Evolutionary conservation across 192 early-diverging fungal genomes (phyloP).

Genomic region (Backusella psychrophila): DNA sequence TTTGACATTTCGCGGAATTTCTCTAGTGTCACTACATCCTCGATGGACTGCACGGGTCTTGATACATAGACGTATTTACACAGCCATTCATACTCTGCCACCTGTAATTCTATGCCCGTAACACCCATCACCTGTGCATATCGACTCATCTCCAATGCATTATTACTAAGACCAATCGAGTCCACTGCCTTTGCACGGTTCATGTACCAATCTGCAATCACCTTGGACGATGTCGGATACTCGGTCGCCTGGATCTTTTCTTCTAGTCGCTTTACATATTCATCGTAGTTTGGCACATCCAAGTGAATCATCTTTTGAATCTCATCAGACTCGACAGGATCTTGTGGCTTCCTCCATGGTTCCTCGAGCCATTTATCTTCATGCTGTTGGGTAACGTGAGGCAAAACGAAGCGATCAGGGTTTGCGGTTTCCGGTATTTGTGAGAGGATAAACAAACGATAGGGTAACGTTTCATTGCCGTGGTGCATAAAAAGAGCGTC

Average conservation of each 20-base stretch:
- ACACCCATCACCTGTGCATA: slow-evolving; percentile 51
- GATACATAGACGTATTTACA: slow-evolving; percentile 60
- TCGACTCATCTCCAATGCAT: slow-evolving; percentile 53
- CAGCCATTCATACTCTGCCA: slow-evolving; percentile 57
- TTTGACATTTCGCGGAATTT: slow-evolving; percentile 22
- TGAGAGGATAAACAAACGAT: slow-evolving; percentile 55
- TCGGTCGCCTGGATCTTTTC: slow-evolving; percentile 28
- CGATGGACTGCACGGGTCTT: slow-evolving; percentile 31
- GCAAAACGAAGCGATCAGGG: slow-evolving; percentile 38
- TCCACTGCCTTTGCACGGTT: slow-evolving; percentile 57
- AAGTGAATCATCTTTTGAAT: slow-evolving; percentile 41
- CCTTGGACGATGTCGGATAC: slow-evolving; percentile 48
- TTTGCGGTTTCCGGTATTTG: slow-evolving; percentile 60
- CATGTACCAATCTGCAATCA: slow-evolving; percentile 59
- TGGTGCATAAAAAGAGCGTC: slow-evolving; percentile 63
- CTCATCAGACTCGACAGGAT: slow-evolving; percentile 54
- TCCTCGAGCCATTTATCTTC: slow-evolving; percentile 45
- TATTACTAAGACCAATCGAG: slow-evolving; percentile 44
- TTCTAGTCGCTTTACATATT: slow-evolving; percentile 35
- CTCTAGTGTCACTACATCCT: slow-evolving; percentile 14
- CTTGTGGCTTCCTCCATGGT: slow-evolving; percentile 56
- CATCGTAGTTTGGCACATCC: slow-evolving; percentile 30
- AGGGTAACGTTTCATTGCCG: slow-evolving; percentile 54
- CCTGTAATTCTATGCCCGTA: slow-evolving; percentile 44
- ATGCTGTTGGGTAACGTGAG: slow-evolving; percentile 17